Percentiles rank a stretch among this genome's conserved stretches.
Conservation (phyloP, 2,329 filamentous ascomycete genomes). For the Pleurostoma richardsiae region DNA sequence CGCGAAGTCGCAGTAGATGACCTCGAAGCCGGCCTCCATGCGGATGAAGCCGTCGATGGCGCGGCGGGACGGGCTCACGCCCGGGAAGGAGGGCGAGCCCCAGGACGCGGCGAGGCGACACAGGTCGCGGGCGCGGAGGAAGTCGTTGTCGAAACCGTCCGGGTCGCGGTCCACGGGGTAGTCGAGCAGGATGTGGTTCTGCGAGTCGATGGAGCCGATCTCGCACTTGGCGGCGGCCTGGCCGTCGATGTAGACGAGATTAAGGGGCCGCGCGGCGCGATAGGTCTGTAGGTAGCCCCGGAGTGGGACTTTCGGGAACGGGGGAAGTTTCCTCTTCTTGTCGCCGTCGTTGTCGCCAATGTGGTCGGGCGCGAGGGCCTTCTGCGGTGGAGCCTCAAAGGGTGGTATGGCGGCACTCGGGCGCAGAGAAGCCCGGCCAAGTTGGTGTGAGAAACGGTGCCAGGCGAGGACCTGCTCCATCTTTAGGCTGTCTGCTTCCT, state of each 20-base stretch:
- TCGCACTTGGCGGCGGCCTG: constrained; percentile 61
- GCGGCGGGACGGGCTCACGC: constrained; percentile 11
- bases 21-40: constrained; percentile 66
- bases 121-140: constrained; percentile 43
- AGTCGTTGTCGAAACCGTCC: constrained; percentile 28
- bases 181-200: constrained; percentile 51
- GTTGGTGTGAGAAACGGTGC: not conserved
- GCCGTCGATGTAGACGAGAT: constrained; percentile 65
- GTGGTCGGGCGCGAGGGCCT: not conserved
- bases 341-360: constrained; percentile 3
- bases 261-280: constrained; percentile 48
- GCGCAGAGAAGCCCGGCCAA: too few relatives aligned
- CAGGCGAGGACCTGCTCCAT: not conserved
- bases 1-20: constrained; percentile 61
- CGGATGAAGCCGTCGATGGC: constrained; percentile 58
- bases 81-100: constrained; percentile 27
- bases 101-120: constrained; percentile 47
- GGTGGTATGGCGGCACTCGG: too few relatives aligned
- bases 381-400: not conserved
- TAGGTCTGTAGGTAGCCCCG: constrained; percentile 65
- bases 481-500: too few relatives aligned
- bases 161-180: not conserved
- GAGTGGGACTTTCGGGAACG: not conserved
- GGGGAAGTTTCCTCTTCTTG: constrained; percentile 1
- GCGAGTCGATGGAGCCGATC: constrained; percentile 63